Evolutionary conservation across 345 rosid species (phyloP), one percentile per base, ranked within the genome.

Genomic region (Salix arbutifolia): DNA sequence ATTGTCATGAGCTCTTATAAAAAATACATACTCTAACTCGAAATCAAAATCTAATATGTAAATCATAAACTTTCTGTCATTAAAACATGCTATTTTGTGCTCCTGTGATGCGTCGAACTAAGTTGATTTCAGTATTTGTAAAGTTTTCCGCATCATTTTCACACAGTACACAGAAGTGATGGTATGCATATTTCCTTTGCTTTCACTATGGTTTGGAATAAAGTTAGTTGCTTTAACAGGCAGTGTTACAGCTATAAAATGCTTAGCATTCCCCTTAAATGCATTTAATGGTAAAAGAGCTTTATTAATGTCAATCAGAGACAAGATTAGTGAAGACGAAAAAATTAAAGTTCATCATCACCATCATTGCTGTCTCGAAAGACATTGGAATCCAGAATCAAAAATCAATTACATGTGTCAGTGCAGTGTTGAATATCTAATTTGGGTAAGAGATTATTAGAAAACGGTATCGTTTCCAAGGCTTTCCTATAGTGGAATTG

Each of bases 221-320:
- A 77, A 74, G 62, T 69, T 60, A 56, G 52, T 8, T 14, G 35
- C 71, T 76, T 72, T 76, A 62, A 52, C 8, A 46, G 60, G 61
- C 40, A 44, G 37, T 65, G 60, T 61, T 50, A 66, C 73, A 68
- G 68, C 60, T 76, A 38, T 56, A 10, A 76, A 76, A 46, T 30
- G 25, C 60, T 46, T 65, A 31, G 46, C 52, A 46, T 46, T 58
- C 61, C 65, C 50, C 26, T 28, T 18, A 28, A 13, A 35, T 70
- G 74, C 70, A 74, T 19, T 8, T 70, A 31, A 67, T 70, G 73
- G 73, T 40, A 42, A 74, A 77, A 66, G 56, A 77, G 76, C 81
- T 78, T 74, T 67, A 82, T 65, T 56, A 82, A 71, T 71, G 81
- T 82, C 81, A 82, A 82, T 81, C 78, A 74, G 10, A 70, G 68